Evolutionary conservation across 2,329 filamentous ascomycete species (phyloP).

Genomic region (Calonectria honghensis): DNA sequence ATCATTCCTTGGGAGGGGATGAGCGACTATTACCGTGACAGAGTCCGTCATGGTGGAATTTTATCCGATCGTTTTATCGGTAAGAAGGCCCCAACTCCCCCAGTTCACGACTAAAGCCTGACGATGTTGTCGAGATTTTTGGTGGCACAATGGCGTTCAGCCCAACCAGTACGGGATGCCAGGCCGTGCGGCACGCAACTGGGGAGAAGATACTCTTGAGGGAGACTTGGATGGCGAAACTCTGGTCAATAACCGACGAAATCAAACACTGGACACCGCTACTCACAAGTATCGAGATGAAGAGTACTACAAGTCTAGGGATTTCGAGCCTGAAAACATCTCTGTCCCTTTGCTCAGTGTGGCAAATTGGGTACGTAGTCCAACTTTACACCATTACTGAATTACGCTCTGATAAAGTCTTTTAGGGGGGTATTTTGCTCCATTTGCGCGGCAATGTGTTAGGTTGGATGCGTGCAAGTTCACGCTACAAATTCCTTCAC

Average conservation of each 20-base stretch:
- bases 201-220: slow-evolving; percentile 70
- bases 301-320: slow-evolving; percentile 77
- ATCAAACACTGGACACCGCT: slow-evolving; percentile 68
- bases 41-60: slow-evolving; percentile 77
- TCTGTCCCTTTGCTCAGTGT: slow-evolving; percentile 80
- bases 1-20: slow-evolving; percentile 72
- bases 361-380: slow-evolving; percentile 73
- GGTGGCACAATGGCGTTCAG: slow-evolving; percentile 51
- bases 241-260: slow-evolving; percentile 67
- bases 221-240: slow-evolving; percentile 73
- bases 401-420: not conserved
- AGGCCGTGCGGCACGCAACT: slow-evolving; percentile 1
- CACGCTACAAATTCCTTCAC: slow-evolving; percentile 80
- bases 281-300: slow-evolving; percentile 76
- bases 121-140: slow-evolving; percentile 35
- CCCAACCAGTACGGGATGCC: slow-evolving; percentile 77
- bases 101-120: not conserved
- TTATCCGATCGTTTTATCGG: slow-evolving; percentile 74
- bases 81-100: not conserved
- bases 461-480: slow-evolving; percentile 78
- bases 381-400: too few relatives aligned
- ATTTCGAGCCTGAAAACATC: slow-evolving; percentile 79
- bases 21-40: slow-evolving; percentile 73
- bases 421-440: slow-evolving; percentile 76
- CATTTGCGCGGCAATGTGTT: slow-evolving; percentile 82